phyloP scores from a whole-genome alignment of 352 stramenopile genomes.

The Achlya hypogyna region DNA sequence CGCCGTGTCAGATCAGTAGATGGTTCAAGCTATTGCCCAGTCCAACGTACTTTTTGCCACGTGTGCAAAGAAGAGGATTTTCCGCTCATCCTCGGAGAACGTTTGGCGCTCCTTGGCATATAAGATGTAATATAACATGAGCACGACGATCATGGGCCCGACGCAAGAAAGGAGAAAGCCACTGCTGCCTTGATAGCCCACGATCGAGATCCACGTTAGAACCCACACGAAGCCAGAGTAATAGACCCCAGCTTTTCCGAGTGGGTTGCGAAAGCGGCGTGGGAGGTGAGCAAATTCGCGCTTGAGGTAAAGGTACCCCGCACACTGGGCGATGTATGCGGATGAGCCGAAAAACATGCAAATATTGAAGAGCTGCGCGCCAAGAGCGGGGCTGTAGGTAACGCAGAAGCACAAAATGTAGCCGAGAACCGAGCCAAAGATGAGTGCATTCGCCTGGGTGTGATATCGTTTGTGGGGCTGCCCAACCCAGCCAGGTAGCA shows the following conservation, averaged over 20 bases:
- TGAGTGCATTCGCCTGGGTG: constrained; percentile 24
- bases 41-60: constrained; percentile 23
- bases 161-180: constrained; percentile 20
- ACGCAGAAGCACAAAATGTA: constrained; percentile 30
- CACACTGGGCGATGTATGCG: constrained; percentile 26
- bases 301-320: constrained; percentile 30
- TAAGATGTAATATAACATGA: constrained; percentile 25
- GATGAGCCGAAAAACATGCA: constrained; percentile 29
- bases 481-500: constrained; percentile 24
- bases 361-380: constrained; percentile 29
- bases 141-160: constrained; percentile 15
- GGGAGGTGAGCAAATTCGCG: constrained; percentile 26
- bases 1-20: too few relatives aligned
- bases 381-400: constrained; percentile 19
- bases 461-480: constrained; percentile 10
- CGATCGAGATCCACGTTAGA: constrained; percentile 24
- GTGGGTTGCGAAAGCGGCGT: constrained; percentile 28
- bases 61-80: constrained; percentile 29
- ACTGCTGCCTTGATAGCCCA: constrained; percentile 26
- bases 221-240: constrained; percentile 28
- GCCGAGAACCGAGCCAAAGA: constrained; percentile 24
- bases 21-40: too few relatives aligned
- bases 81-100: constrained; percentile 30
- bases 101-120: constrained; percentile 28
- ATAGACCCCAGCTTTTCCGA: constrained; percentile 26